Conservation (phyloP, 2,329 filamentous ascomycete genomes). For the Ceratocystis ficicola region DNA sequence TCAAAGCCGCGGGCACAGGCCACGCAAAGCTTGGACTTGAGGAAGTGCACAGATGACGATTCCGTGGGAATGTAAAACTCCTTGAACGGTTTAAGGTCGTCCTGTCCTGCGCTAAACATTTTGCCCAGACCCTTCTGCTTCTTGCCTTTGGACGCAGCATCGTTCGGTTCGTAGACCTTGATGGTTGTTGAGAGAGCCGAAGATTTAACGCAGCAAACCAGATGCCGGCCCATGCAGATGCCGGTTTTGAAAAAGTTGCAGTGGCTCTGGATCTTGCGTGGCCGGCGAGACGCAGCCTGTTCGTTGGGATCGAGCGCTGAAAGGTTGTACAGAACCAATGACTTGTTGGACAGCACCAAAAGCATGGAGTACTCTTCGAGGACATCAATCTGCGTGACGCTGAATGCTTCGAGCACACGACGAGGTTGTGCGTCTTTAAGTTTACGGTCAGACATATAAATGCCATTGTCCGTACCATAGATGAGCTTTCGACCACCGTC, state of each 20-base stretch:
- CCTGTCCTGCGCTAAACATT: constrained; percentile 86
- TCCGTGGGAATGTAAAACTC: constrained; percentile 98
- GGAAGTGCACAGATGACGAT: constrained; percentile 95
- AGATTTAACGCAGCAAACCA: constrained; percentile 94
- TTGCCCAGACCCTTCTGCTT: constrained; percentile 92
- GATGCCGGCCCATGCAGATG: constrained; percentile 82
- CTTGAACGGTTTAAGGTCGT: constrained; percentile 93
- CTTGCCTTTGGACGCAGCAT: constrained; percentile 82
- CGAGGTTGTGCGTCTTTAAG: constrained; percentile 70
- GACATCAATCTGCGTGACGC: constrained; percentile 90
- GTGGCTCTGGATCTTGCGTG: constrained; percentile 92
- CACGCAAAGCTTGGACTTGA: constrained; percentile 92
- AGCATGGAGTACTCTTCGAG: constrained; percentile 90
- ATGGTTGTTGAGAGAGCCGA: constrained; percentile 88
- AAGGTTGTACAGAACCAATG: constrained; percentile 76
- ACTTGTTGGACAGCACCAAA: constrained; percentile 85
- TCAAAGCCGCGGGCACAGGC: constrained; percentile 93
- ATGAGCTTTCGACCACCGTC: constrained; percentile 92
- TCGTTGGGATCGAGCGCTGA: constrained; percentile 79
- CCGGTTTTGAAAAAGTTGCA: constrained; percentile 98
- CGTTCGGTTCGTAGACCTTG: constrained; percentile 98
- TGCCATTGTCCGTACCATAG: constrained; percentile 85
- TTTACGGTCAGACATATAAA: constrained; percentile 85
- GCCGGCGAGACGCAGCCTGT: constrained; percentile 65
- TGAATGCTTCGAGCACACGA: constrained; percentile 71